Conservation (phyloP, 768 basidiomycete genomes). For the Psilocybe cubensis region DNA sequence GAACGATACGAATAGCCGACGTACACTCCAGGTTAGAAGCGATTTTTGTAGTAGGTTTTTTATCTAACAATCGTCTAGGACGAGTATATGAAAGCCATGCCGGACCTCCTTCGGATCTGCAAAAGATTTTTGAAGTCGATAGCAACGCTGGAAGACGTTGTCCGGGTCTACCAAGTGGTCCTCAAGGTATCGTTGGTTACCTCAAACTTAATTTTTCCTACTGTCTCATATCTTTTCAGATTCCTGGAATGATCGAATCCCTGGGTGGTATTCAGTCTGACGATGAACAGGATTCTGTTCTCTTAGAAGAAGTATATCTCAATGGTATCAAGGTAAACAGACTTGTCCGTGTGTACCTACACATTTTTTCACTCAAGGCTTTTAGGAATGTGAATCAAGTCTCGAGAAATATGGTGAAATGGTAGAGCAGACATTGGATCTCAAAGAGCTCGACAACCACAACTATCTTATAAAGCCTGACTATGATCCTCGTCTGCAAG, state of each 20-base stretch:
- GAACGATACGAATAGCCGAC: constrained; percentile 73
- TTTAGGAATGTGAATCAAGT: constrained; percentile 62
- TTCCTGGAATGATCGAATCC: constrained; percentile 73
- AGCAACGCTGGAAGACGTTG: constrained; percentile 92
- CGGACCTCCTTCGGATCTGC: constrained; percentile 89
- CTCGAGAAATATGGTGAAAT: constrained; percentile 87
- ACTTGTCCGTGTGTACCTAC: background rate
- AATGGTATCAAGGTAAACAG: constrained; percentile 54
- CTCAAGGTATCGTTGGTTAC: constrained; percentile 60
- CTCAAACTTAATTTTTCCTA: background rate
- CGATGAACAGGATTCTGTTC: constrained; percentile 44
- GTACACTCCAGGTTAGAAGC: constrained; percentile 65
- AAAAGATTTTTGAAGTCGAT: constrained; percentile 88
- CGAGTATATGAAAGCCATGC: constrained; percentile 88
- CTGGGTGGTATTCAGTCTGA: constrained; percentile 55
- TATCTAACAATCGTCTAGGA: constrained; percentile 49
- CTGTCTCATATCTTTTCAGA: constrained; percentile 36
- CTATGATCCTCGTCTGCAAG: constrained; percentile 78
- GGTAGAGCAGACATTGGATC: constrained; percentile 95
- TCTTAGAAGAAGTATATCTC: constrained; percentile 75
- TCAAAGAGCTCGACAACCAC: constrained; percentile 82
- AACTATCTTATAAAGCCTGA: constrained; percentile 92
- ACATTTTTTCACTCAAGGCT: background rate
- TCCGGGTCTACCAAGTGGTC: constrained; percentile 93
- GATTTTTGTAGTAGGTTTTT: background rate